phyloP scores from a whole-genome alignment of 2,329 filamentous ascomycete species.

The Cytospora piceae region DNA sequence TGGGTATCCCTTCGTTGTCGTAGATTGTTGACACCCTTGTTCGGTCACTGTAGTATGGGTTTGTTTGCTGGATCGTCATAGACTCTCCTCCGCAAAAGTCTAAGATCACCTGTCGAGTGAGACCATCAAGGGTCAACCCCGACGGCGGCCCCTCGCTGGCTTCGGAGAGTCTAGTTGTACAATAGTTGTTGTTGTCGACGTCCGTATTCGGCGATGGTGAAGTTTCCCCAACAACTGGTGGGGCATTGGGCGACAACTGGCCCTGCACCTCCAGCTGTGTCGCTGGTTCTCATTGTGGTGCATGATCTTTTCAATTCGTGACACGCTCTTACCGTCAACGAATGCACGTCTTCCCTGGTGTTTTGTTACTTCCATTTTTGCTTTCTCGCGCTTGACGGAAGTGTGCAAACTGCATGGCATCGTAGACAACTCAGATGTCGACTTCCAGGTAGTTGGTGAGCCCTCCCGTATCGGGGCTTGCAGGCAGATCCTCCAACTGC shows the following conservation, averaged over 20 bases:
- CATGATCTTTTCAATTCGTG: neutral
- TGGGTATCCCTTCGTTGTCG: neutral
- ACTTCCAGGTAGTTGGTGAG: neutral
- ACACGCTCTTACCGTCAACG: neutral
- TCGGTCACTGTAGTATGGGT: neutral
- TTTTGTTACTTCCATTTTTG: neutral
- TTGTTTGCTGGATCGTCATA: too few species aligned
- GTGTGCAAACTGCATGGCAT: neutral
- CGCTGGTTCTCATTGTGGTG: neutral
- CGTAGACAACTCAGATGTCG: neutral
- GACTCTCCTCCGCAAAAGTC: too few species aligned
- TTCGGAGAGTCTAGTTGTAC: neutral
- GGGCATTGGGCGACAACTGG: neutral
- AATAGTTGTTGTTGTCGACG: neutral
- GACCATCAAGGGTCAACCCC: neutral
- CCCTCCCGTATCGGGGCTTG: neutral
- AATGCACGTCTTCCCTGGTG: neutral
- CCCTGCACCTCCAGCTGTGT: neutral
- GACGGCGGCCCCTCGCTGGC: neutral
- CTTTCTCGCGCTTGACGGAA: neutral
- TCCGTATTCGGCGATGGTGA: constrained; percentile 1
- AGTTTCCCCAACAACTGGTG: neutral
- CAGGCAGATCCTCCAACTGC: neutral
- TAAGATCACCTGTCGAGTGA: neutral
- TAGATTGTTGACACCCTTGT: neutral